Conservation (phyloP, 1,284 basidiomycete genomes). For the Cerioporus squamosus region DNA sequence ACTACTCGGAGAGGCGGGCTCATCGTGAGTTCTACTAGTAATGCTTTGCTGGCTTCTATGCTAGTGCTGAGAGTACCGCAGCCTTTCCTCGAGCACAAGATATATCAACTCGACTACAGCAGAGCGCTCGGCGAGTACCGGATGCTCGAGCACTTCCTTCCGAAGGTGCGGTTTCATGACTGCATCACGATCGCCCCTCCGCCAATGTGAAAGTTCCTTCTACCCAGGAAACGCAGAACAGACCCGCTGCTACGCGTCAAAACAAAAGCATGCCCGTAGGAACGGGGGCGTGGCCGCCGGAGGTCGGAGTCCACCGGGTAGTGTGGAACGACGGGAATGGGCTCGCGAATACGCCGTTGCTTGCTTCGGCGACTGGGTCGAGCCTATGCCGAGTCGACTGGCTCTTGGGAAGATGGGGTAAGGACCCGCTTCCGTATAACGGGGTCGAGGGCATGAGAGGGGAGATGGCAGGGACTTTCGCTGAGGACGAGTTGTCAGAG, state of each 20-base stretch:
- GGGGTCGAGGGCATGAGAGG: slow-evolving; percentile 48
- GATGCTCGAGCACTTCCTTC: slow-evolving; percentile 84
- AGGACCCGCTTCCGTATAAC: slow-evolving; percentile 64
- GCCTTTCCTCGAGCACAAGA: slow-evolving; percentile 79
- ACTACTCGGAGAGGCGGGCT: slow-evolving; percentile 69
- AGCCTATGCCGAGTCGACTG: slow-evolving; percentile 87
- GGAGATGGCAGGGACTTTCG: slow-evolving; percentile 40
- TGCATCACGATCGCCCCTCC: too few relatives aligned
- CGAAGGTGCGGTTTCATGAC: slow-evolving; percentile 52
- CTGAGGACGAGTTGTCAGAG: slow-evolving; percentile 37
- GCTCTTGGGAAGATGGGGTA: slow-evolving; percentile 69
- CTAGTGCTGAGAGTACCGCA: slow-evolving; percentile 32
- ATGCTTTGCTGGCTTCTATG: background rate
- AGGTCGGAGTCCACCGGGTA: slow-evolving; percentile 77
- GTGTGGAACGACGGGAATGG: slow-evolving; percentile 82
- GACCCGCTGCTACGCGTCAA: slow-evolving; percentile 44
- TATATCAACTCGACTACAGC: slow-evolving; percentile 89
- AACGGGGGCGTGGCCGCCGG: slow-evolving; percentile 75
- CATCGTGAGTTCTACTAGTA: slow-evolving; percentile 57
- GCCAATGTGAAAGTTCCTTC: background rate
- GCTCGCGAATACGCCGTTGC: slow-evolving; percentile 62
- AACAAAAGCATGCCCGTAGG: slow-evolving; percentile 38
- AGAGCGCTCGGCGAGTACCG: slow-evolving; percentile 72
- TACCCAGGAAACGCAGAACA: slow-evolving; percentile 61
- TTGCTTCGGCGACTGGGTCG: slow-evolving; percentile 81